phyloP scores from a whole-genome alignment of 306 rosid genomes.

The Malus sylvestris region DNA sequence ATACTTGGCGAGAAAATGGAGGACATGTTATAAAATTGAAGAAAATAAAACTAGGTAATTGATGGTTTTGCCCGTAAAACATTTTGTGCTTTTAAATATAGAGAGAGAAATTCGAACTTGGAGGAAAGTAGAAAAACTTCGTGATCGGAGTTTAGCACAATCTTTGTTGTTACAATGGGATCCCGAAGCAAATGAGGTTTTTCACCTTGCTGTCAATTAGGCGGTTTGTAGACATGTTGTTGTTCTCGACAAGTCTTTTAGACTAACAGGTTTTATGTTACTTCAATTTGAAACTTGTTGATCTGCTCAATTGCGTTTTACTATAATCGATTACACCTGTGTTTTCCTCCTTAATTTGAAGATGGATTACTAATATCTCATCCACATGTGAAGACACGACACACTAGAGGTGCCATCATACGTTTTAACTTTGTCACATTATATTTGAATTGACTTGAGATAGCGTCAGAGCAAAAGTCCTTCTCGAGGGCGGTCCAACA shows the following conservation, averaged over 20 bases:
- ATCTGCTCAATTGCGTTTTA: too few relatives aligned
- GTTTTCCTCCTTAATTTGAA: neutral
- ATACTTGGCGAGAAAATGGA: neutral
- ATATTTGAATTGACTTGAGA: too few relatives aligned
- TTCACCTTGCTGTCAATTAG: neutral
- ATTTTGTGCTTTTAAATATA: neutral
- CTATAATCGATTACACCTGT: neutral
- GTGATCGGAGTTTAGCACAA: neutral
- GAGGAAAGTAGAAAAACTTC: neutral
- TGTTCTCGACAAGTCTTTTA: neutral
- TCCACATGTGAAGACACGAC: neutral
- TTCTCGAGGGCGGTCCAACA: neutral
- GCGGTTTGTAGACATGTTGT: neutral
- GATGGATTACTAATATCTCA: neutral
- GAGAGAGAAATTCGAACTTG: too few relatives aligned
- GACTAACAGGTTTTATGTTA: neutral
- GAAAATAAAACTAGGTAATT: too few relatives aligned
- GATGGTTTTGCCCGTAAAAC: too few relatives aligned
- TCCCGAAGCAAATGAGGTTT: too few relatives aligned
- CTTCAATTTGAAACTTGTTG: too few relatives aligned
- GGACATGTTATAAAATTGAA: too few relatives aligned
- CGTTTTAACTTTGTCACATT: too few relatives aligned
- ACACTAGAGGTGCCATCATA: rapidly evolving
- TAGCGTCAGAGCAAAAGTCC: neutral
- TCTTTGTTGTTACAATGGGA: neutral